phyloP scores from a whole-genome alignment of 1,284 basidiomycete species.

The Ganoderma sinense region DNA sequence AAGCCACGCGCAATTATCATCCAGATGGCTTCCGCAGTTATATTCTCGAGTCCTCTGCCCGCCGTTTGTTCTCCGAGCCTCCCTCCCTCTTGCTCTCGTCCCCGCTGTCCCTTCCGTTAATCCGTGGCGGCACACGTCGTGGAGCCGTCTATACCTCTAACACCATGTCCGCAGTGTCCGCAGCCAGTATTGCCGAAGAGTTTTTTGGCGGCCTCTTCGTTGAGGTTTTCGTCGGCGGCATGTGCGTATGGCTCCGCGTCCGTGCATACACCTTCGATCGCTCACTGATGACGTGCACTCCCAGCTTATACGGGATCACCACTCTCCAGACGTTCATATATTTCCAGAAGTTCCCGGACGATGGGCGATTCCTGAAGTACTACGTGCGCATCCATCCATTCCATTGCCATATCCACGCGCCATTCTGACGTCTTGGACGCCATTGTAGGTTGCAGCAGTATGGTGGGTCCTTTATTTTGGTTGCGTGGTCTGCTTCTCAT shows the following conservation, averaged over 20 bases:
- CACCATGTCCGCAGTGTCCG: background rate
- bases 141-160: background rate
- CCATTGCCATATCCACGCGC: too few species aligned
- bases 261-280: background rate
- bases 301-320: conserved; percentile 30
- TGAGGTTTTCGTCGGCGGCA: conserved; percentile 49
- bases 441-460: conserved; percentile 23
- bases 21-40: too few species aligned
- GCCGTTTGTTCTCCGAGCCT: background rate
- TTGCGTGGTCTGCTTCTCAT: background rate
- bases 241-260: conserved; percentile 16
- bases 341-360: conserved; percentile 30
- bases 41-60: too few species aligned
- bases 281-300: background rate
- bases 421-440: background rate
- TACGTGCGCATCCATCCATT: conserved; percentile 16
- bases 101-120: background rate
- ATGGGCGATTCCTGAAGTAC: conserved; percentile 18
- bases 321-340: conserved; percentile 32
- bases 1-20: too few species aligned
- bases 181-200: conserved; percentile 3
- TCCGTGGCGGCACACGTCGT: too few species aligned
- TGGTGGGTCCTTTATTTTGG: conserved; percentile 20
- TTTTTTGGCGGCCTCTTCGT: conserved; percentile 27
- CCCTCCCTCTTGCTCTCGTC: background rate